These are phyloP conservation scores for Glycine latifolia DNA, from an alignment of 306 rosid species.

Conservation along the genomic window DNA sequence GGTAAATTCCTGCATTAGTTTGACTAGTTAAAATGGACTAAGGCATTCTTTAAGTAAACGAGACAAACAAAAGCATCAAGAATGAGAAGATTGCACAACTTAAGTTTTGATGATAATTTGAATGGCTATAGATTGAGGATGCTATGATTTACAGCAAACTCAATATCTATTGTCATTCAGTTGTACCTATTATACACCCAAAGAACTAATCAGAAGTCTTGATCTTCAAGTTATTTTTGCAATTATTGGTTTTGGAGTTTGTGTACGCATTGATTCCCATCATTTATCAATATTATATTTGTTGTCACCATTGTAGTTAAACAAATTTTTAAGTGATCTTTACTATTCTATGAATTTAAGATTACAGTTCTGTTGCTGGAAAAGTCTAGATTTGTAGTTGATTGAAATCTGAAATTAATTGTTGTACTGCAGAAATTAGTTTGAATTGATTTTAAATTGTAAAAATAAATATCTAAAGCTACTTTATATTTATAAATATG, in stretches of 20 bases:
- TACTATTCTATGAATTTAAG: conserved; percentile 12
- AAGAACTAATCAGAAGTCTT: neutral
- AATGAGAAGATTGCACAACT: conserved; percentile 16
- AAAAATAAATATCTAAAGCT: neutral
- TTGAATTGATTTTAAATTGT: conserved; percentile 12
- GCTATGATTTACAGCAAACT: neutral
- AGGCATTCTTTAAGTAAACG: conserved; percentile 12
- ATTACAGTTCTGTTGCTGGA: neutral
- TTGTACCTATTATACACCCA: conserved; percentile 5
- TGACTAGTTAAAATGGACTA: conserved; percentile 28
- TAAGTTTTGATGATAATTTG: conserved; percentile 15
- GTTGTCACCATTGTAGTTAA: neutral
- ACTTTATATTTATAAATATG: neutral
- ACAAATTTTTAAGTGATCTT: conserved; percentile 12
- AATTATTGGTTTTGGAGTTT: neutral
- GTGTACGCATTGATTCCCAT: neutral
- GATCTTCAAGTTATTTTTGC: conserved; percentile 11
- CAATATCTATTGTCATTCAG: neutral
- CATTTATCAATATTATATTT: conserved; percentile 13
- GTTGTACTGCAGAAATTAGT: conserved; percentile 21
- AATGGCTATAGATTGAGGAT: conserved; percentile 19
- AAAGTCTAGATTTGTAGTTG: neutral
- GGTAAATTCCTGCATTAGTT: conserved; percentile 38
- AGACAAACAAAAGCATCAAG: neutral
- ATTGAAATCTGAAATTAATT: conserved; percentile 15